phyloP scores from a whole-genome alignment of 352 stramenopile species.

The Phytopythium litorale region DNA sequence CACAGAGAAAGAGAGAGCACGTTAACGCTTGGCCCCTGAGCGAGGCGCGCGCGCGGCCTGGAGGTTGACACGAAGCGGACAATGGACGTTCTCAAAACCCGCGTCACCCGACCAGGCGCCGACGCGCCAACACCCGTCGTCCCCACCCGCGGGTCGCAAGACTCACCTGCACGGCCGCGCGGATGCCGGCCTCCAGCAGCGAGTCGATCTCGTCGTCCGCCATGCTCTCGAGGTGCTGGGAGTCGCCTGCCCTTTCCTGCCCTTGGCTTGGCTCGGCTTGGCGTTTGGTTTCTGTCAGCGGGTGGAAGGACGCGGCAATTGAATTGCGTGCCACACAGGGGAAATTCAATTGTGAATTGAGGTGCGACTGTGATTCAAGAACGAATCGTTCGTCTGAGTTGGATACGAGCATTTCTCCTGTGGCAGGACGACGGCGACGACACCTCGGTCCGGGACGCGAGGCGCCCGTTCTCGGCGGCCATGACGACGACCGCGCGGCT shows the following conservation, averaged over 20 bases:
- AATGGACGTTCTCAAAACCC: neutral
- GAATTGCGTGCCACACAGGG: neutral
- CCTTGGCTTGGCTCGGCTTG: neutral
- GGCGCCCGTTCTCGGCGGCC: too few species aligned
- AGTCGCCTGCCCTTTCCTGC: neutral
- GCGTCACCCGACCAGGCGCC: neutral
- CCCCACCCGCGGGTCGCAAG: neutral
- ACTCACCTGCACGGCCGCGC: conserved; percentile 42
- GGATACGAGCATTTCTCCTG: neutral
- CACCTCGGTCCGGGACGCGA: too few species aligned
- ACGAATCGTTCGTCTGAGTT: too few species aligned
- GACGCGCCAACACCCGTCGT: neutral
- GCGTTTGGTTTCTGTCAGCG: neutral
- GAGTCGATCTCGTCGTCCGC: conserved; percentile 81
- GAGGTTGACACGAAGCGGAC: neutral
- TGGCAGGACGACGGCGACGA: neutral
- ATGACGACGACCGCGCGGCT: conserved; percentile 22
- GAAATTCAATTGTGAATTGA: neutral
- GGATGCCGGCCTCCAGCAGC: conserved; percentile 74
- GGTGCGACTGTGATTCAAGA: neutral
- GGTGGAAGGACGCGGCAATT: neutral
- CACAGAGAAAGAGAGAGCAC: neutral
- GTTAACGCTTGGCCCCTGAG: neutral
- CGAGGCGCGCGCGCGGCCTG: neutral
- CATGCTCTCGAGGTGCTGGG: conserved; percentile 16